Percentiles rank a stretch among this genome's conserved stretches.
Evolutionary conservation across 371 early-diverging fungal genomes (phyloP).

Genomic region (Paraphysoderma sedebokerense): DNA sequence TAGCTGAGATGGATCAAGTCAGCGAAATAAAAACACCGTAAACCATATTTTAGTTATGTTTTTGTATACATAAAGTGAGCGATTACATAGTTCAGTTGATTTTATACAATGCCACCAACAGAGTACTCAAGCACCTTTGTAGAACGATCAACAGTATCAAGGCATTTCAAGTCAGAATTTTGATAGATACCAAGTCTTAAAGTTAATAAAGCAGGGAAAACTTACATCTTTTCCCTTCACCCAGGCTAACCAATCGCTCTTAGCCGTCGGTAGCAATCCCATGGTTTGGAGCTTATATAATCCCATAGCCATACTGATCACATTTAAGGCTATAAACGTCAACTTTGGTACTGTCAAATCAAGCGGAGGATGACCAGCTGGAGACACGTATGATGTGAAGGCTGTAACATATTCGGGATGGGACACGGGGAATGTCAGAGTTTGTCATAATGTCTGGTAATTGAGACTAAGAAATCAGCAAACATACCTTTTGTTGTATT

Average conservation of each 20-base stretch:
- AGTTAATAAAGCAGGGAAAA: too few species aligned
- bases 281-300: slow-evolving; percentile 78
- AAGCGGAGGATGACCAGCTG: slow-evolving; percentile 12
- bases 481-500: slow-evolving; percentile 36
- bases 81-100: too few species aligned
- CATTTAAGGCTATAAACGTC: slow-evolving; percentile 55
- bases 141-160: too few species aligned
- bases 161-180: too few species aligned
- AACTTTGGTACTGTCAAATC: slow-evolving; percentile 56
- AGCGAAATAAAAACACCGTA: too few species aligned
- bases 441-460: neutral
- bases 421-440: slow-evolving; percentile 1
- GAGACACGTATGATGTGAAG: slow-evolving; percentile 6
- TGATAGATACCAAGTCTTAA: too few species aligned
- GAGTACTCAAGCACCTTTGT: too few species aligned
- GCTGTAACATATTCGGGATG: neutral
- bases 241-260: slow-evolving; percentile 91
- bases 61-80: too few species aligned
- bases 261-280: slow-evolving; percentile 87
- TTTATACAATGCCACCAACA: too few species aligned
- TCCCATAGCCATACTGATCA: slow-evolving; percentile 63
- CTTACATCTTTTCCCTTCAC: too few species aligned
- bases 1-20: too few species aligned
- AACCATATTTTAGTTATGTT: too few species aligned
- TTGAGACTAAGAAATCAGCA: slow-evolving; percentile 6